Evolutionary conservation across 2,329 filamentous ascomycete species (phyloP).

Genomic region (Hypoxylon sp.): DNA sequence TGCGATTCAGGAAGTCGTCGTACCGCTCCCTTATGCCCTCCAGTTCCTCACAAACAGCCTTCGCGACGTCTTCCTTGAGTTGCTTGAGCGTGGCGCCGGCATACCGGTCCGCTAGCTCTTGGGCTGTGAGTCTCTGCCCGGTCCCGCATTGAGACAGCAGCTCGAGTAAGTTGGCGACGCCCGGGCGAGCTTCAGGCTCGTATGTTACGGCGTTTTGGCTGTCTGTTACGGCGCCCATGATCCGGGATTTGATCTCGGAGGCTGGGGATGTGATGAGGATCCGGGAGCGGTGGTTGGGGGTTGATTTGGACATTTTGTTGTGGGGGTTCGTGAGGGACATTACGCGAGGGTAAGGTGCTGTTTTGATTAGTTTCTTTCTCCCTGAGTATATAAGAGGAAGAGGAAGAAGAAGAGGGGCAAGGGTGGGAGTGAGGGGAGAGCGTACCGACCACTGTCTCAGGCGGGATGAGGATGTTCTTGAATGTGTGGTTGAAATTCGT

Average conservation of each 20-base stretch:
- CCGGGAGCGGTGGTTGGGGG: constrained; percentile 77
- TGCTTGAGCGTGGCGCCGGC: constrained; percentile 64
- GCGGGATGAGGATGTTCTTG: constrained; percentile 70
- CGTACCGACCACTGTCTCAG: constrained; percentile 80
- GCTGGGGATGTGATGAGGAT: constrained; percentile 85
- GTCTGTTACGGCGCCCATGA: constrained; percentile 84
- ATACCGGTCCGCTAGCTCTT: constrained; percentile 54
- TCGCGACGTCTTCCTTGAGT: constrained; percentile 76
- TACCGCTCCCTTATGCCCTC: constrained; percentile 66
- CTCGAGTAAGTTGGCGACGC: constrained; percentile 88
- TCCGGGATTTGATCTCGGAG: constrained; percentile 75
- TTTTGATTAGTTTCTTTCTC: constrained; percentile 8
- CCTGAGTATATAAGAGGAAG: no score
- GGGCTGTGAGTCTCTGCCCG: constrained; percentile 50
- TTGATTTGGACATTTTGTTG: constrained; percentile 96
- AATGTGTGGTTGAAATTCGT: constrained; percentile 86
- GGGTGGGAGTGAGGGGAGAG: not conserved
- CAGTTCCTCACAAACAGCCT: constrained; percentile 68
- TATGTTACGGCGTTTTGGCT: constrained; percentile 77
- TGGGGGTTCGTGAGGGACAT: constrained; percentile 88
- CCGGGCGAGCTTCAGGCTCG: constrained; percentile 78
- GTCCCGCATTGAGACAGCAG: constrained; percentile 79
- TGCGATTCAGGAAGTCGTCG: constrained; percentile 59
- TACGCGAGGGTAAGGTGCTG: constrained; percentile 84
- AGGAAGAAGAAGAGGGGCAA: not conserved